Conservation (phyloP, 75 land plant genomes). For the Sequoia sempervirens region DNA sequence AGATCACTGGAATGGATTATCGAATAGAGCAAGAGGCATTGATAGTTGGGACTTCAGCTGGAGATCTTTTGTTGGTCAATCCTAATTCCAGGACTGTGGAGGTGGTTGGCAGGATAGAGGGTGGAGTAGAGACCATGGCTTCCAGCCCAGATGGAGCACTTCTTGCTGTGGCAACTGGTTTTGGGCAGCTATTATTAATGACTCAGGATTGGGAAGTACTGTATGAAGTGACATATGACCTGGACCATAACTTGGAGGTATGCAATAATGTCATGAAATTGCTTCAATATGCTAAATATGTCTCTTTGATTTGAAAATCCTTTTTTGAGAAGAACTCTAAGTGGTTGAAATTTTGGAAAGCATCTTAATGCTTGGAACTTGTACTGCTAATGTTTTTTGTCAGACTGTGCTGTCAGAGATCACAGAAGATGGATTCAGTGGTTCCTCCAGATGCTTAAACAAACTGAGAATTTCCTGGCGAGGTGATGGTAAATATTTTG, state of each 20-base stretch:
- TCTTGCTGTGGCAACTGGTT: constrained; percentile 67
- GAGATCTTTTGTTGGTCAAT: constrained; percentile 44
- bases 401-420: constrained; percentile 26
- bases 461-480: constrained; percentile 75
- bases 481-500: constrained; percentile 95
- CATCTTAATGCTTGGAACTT: neutral
- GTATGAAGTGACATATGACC: constrained; percentile 59
- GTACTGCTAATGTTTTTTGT: neutral
- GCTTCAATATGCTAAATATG: neutral
- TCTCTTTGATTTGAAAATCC: neutral
- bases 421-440: constrained; percentile 19
- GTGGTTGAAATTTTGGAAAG: constrained; percentile 8
- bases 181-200: constrained; percentile 79
- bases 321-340: neutral
- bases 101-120: constrained; percentile 80
- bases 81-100: constrained; percentile 44
- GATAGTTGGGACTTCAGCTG: constrained; percentile 54
- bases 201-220: constrained; percentile 92
- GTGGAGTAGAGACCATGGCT: constrained; percentile 70
- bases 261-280: neutral
- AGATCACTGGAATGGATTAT: constrained; percentile 60
- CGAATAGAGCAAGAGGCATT: constrained; percentile 84
- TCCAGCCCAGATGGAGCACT: constrained; percentile 98
- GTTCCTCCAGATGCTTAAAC: constrained; percentile 4
- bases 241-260: constrained; percentile 9